phyloP scores from a whole-genome alignment of 139 green algal species.

The Micromonas commoda region DNA sequence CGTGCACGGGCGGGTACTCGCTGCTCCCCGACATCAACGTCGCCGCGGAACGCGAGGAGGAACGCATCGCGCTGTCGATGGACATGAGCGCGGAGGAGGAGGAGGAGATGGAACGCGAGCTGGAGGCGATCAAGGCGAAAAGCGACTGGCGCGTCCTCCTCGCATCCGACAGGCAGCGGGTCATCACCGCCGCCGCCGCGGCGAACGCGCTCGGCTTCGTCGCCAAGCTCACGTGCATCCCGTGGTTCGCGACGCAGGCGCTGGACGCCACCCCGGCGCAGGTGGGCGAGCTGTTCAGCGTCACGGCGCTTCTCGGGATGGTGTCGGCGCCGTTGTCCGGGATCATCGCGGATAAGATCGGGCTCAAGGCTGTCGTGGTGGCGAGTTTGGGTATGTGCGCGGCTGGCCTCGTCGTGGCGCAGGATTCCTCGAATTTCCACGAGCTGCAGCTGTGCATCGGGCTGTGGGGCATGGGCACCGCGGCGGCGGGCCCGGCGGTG shows the following conservation, averaged over 20 bases:
- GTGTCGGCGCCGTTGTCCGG: slow-evolving; percentile 5
- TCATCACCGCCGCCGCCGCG: neutral
- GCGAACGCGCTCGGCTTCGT: slow-evolving; percentile 25
- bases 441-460: neutral
- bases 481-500: slow-evolving; percentile 12
- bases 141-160: neutral
- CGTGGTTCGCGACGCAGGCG: neutral
- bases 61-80: neutral
- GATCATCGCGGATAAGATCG: slow-evolving; percentile 4
- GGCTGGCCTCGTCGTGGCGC: slow-evolving; percentile 4
- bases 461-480: slow-evolving; percentile 18
- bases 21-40: slow-evolving; percentile 14
- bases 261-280: slow-evolving; percentile 7
- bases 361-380: neutral
- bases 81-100: slow-evolving; percentile 3
- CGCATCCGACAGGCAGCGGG: neutral
- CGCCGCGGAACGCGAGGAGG: neutral
- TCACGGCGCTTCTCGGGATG: slow-evolving; percentile 18
- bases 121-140: neutral
- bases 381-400: neutral
- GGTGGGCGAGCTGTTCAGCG: slow-evolving; percentile 14
- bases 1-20: slow-evolving; percentile 6
- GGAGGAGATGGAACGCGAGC: neutral
- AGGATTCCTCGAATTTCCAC: neutral
- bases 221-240: slow-evolving; percentile 20